A percentile compares a stretch with the other conserved stretches of the same genome.
These are phyloP conservation scores for Trichosporon sp. DNA, from an alignment of 1,284 basidiomycete genomes.

Conservation along the genomic window DNA sequence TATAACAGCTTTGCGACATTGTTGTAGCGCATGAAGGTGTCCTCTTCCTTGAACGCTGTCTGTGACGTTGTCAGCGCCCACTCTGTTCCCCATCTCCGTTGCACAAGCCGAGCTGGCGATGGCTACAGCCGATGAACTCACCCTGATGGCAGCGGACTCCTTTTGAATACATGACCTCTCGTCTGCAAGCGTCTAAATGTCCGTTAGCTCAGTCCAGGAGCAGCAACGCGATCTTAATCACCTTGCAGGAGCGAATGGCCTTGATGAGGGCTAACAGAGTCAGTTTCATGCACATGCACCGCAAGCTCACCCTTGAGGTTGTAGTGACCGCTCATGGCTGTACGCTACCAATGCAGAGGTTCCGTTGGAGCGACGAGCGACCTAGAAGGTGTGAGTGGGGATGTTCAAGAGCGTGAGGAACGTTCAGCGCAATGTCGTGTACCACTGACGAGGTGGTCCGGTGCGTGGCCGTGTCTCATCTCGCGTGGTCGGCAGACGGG, in stretches of 20 bases:
- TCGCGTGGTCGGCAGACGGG: slow-evolving; percentile 1
- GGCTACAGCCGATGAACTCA: slow-evolving; percentile 15
- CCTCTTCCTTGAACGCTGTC: slow-evolving; percentile 96
- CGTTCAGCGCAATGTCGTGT: background rate
- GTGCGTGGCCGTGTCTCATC: background rate
- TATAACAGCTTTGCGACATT: slow-evolving; percentile 98
- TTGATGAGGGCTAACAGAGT: slow-evolving; percentile 72
- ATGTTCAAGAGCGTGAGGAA: background rate
- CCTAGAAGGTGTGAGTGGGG: background rate
- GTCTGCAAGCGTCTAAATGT: slow-evolving; percentile 83
- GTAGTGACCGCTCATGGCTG: slow-evolving; percentile 57
- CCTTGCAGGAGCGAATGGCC: slow-evolving; percentile 89
- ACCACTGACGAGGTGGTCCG: background rate
- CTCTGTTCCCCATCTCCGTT: background rate
- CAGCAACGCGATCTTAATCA: slow-evolving; percentile 36
- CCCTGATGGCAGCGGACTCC: slow-evolving; percentile 91
- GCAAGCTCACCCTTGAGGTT: slow-evolving; percentile 73
- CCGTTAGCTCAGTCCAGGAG: background rate
- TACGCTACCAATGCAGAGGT: background rate
- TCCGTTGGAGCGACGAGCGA: background rate
- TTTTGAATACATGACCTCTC: slow-evolving; percentile 96
- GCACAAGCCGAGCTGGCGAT: no score
- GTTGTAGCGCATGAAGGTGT: slow-evolving; percentile 86
- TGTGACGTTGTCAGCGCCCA: slow-evolving; percentile 10
- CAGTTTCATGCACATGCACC: background rate